Base-by-base conservation (phyloP, 2,329 filamentous ascomycete species). In the Pseudogymnoascus sp. region DNA sequence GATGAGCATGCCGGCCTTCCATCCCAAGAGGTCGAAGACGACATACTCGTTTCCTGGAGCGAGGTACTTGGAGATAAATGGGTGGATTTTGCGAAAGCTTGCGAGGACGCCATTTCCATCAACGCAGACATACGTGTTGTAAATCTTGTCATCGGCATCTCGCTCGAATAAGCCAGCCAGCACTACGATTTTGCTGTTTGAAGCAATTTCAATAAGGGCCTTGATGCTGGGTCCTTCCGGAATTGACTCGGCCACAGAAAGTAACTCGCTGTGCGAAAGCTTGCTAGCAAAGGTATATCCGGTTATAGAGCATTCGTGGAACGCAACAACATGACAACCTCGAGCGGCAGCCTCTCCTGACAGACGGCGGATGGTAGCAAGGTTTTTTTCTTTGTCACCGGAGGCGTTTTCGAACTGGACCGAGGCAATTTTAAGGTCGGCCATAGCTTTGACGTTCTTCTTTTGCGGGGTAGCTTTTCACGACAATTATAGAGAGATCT, bases 11-110 rank as follows among this genome's bases (percentile, higher is more conserved):
- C 63, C 59, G 4, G 39, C 36, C 36, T 64, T 63, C 62, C 62
- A 64, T 16, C 63, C 63, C 16, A 61, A 50, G 16, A 64, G 58
- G 28, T 64, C 63, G 22, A 64, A 64, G 6, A 59, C 57, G 30
- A 63, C 59, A 47, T 64, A 63, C 38, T 64, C 62, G 22, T 61
- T 64, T 3, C 63, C 63, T n/a, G 59, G 62, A 2, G 62, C 61
- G 16, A 64, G 47, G 28, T 64, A 47, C 36, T 58, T 47, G 14
- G 43, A 61, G 38, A 64, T 64, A 16, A 63, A 64, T n/a, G 63
- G 63, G 22, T 64, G 63, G 12, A 64, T 47, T 36, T 64, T 64
- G 5, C 63, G 20, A 39, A 61, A 64, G 18, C 37, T 61, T 18
- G 62, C 62, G 3, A 61, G 30, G 3, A 62, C 20, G 4, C 28